A percentile compares a stretch with the other conserved stretches of the same genome.
These are phyloP conservation scores for Penicillium antarcticum DNA, from an alignment of 495 filamentous ascomycete species.

Conservation along the genomic window DNA sequence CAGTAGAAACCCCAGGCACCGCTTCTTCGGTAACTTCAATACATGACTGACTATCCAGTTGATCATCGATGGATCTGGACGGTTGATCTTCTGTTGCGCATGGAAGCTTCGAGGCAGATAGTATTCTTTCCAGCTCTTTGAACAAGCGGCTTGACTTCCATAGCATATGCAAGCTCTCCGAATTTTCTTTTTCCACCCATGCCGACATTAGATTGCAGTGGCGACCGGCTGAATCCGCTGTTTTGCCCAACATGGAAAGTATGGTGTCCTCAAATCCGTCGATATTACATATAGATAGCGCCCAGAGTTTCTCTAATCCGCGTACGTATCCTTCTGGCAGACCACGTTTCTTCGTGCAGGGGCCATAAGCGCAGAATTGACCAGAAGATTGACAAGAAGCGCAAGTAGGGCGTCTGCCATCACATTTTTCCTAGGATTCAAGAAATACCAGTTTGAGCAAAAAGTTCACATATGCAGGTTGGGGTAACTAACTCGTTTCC, in stretches of 20 bases:
- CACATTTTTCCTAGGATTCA: slow-evolving; percentile 61
- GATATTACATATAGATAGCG: slow-evolving; percentile 47
- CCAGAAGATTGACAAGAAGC: slow-evolving; percentile 60
- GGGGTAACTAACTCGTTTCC: too few relatives aligned
- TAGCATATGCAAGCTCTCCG: slow-evolving; percentile 52
- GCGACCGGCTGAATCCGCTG: slow-evolving; percentile 33
- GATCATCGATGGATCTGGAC: too few relatives aligned
- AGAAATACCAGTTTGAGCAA: too few relatives aligned
- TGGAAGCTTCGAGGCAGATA: slow-evolving; percentile 45
- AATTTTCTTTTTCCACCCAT: slow-evolving; percentile 48
- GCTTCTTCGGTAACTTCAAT: too few relatives aligned
- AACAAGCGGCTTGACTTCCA: slow-evolving; percentile 57
- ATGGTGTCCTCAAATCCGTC: slow-evolving; percentile 49
- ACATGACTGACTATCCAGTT: slow-evolving; percentile 28
- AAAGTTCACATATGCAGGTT: too few relatives aligned
- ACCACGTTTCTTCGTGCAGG: slow-evolving; percentile 67
- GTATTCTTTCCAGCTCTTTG: slow-evolving; percentile 50
- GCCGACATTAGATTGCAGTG: slow-evolving; percentile 32
- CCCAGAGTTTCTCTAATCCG: slow-evolving; percentile 44
- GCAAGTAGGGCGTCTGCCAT: slow-evolving; percentile 62
- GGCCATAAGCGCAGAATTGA: slow-evolving; percentile 63
- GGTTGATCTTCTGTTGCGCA: slow-evolving; percentile 21
- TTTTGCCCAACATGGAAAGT: slow-evolving; percentile 40
- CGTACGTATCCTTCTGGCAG: slow-evolving; percentile 47
- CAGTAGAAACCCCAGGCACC: too few relatives aligned